Base-by-base conservation (phyloP, 352 stramenopile species). In the Pythium sukuiense region DNA sequence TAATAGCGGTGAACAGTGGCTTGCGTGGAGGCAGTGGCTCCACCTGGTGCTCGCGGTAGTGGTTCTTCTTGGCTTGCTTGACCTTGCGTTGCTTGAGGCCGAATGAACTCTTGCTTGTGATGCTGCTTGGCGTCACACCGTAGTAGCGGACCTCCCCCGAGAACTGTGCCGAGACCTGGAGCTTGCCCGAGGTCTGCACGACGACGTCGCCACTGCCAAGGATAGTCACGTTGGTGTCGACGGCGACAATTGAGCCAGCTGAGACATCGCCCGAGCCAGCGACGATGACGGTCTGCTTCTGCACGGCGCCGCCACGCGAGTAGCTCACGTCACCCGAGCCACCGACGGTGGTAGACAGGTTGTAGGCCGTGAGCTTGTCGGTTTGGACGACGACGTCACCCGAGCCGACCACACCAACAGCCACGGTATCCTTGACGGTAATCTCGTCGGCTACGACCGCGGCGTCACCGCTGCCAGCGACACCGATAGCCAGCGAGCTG, bases 101-200 rank as follows among this genome's bases (percentile, higher is more conserved):
- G n/a, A n/a, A n/a, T n/a, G n/a, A n/a, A n/a, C n/a, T n/a, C n/a
- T n/a, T n/a, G n/a, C n/a, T n/a, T 53, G 59, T 55, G 32, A 85
- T 77, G n/a, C 58, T 66, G 55, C 68, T 70, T 0, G 79, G 79
- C n/a, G 54, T 66, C 6, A 39, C 52, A 27, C 70, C 69, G 29
- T 76, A 74, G 55, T 85, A 87, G 24, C 59, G 67, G 33, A 85
- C 53, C 1, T 70, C 73, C 0, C 72, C 72, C 3, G 79, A 79
- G n/a, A 73, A 69, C 27, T 76, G 49, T 6, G 72, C 50, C 20
- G 49, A 70, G 0, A 71, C 61, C 29, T 69, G 65, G 11, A 87
- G 69, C 18, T 76, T 69, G 20, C 76, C 66, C 18, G 65, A 81
- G 6, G 73, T 73, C 71, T 85, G 73, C 18, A 87, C 64, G 8